Base-by-base conservation (phyloP, 1,284 basidiomycete species). In the Rhodotorula mucilaginosa region DNA sequence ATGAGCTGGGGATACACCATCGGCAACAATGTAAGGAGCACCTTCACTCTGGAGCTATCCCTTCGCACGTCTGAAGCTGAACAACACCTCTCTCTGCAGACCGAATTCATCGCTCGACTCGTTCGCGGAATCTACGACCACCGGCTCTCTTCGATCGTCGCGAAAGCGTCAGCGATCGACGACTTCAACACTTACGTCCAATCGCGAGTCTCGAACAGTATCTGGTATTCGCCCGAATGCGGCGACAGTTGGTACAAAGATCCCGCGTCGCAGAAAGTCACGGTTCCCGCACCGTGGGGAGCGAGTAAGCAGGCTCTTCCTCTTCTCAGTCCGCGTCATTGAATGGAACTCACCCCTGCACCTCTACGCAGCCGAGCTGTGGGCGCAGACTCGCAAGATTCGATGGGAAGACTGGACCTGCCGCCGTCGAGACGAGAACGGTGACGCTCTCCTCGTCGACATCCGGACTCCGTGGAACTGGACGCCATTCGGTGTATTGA, bases 21-120 rank as follows among this genome's bases (percentile, higher is more conserved):
- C 44, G 63, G 61, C 10, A 51, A 60, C 58, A 67, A 71, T 31
- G 64, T 63, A 29, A 31, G 48, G 44, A n/a, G 44, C 3, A 31
- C 8, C 31, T 7, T 23, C 5, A 16, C 1, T 19, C 52, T 3
- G 2, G 16, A 21, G 12, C n/a, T 12, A 8, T 19, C 19, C 21
- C 23, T 13, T 44, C 39, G 39, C 39, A 44, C 12, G 39, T 10
- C 2, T 13, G 23, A 15, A 23, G 15, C 29, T 2, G 0, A 48
- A 6, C 23, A 2, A 16, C 3, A 34, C 3, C 19, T 23, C 19
- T 23, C n/a, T 5, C n/a, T 23, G 12, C 59, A 72, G 67, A 69
- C 71, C 29, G 56, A 69, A 23, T 64, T 67, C 48, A 73, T 73
- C 49, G 64, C 71, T 3, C 71, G 74, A 26, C 54, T 75, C 46